Evolutionary conservation across 176 grass and related monocot genomes (phyloP).

Genomic region (Chloris gayana): DNA sequence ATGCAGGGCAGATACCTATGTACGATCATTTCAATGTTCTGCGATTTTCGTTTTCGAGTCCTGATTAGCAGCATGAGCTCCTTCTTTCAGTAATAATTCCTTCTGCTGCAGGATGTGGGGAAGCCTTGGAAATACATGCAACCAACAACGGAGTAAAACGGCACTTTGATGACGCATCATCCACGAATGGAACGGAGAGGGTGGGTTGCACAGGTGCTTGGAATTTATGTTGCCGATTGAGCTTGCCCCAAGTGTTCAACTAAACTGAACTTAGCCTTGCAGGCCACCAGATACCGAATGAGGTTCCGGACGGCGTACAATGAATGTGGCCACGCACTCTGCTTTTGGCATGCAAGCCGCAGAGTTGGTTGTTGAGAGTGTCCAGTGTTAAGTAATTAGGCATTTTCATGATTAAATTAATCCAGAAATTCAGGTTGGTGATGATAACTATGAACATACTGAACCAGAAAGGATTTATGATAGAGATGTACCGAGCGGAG

Average conservation of each 20-base stretch:
- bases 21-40: conserved; percentile 1
- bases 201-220: conserved; percentile 70
- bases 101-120: conserved; percentile 56
- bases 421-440: no score
- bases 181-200: conserved; percentile 70
- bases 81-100: not conserved
- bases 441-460: no score
- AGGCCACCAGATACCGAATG: conserved; percentile 75
- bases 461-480: no score
- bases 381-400: no score
- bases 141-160: conserved; percentile 61
- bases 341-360: conserved; percentile 62
- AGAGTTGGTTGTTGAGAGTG: conserved; percentile 48
- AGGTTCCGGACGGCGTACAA: conserved; percentile 71
- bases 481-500: no score
- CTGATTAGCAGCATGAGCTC: no score
- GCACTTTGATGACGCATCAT: conserved; percentile 48
- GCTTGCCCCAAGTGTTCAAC: not conserved
- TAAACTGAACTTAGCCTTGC: not conserved
- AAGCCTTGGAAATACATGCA: conserved; percentile 65
- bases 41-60: not conserved
- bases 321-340: conserved; percentile 55
- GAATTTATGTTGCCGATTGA: not conserved
- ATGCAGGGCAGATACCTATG: conserved; percentile 52
- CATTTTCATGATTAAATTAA: no score